Conservation (phyloP, 225 moss, liverwort and hornwort genomes). For the Ulota crispa region DNA sequence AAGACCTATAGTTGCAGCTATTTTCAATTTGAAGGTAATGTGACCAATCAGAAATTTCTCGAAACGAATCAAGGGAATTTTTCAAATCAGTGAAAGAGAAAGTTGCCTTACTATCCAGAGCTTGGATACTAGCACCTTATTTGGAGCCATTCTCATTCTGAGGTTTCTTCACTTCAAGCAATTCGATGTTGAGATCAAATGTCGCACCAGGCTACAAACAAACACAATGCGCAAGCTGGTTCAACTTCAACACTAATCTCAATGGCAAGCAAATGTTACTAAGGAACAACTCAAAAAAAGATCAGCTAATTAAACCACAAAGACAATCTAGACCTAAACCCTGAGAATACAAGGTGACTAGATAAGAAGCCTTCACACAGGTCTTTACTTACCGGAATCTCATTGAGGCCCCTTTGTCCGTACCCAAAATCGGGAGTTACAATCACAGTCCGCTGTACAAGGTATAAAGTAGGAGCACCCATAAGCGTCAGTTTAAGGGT, state of each 20-base stretch:
- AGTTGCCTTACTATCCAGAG: not conserved
- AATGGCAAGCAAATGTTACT: not conserved
- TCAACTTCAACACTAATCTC: not conserved
- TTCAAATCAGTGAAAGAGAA: not conserved
- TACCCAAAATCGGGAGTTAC: slow-evolving; percentile 69
- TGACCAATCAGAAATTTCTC: slow-evolving; percentile 5
- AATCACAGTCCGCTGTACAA: slow-evolving; percentile 64
- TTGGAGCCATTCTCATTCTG: slow-evolving; percentile 22
- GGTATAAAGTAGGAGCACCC: not conserved
- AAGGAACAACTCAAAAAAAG: not conserved
- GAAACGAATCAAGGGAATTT: not conserved
- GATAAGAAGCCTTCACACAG: not conserved
- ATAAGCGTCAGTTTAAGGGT: too few species aligned
- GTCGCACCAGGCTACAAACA: slow-evolving; percentile 57
- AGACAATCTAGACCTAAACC: not conserved
- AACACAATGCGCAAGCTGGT: not conserved
- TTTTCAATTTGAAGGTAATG: not conserved
- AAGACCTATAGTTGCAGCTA: not conserved
- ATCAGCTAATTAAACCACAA: not conserved
- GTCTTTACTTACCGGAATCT: slow-evolving; percentile 51
- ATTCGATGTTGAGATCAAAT: slow-evolving; percentile 59
- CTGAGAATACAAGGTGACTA: not conserved
- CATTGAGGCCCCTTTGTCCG: slow-evolving; percentile 58
- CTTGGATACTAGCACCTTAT: slow-evolving; percentile 3
- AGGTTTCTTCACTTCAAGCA: slow-evolving; percentile 52